Evolutionary conservation across 495 filamentous ascomycete genomes (phyloP).

Genomic region (Xylaria scruposa): DNA sequence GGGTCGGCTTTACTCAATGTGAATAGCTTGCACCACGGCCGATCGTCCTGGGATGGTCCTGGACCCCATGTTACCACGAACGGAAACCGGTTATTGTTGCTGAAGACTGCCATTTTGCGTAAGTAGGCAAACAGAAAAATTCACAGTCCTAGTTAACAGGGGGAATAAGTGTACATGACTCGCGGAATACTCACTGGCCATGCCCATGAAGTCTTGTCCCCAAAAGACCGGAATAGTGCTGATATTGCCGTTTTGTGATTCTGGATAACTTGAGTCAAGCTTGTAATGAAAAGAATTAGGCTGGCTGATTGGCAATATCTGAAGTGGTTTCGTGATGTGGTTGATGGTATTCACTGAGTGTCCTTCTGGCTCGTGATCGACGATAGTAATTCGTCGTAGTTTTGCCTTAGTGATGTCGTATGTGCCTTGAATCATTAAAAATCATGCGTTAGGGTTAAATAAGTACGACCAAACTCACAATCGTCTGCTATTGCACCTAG

Average conservation of each 20-base stretch:
- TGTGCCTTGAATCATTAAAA: background rate
- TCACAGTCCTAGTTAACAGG: background rate
- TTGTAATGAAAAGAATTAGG: conserved; percentile 1
- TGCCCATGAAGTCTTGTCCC: conserved; percentile 5
- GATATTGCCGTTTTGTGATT: conserved; percentile 9
- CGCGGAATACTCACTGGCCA: background rate
- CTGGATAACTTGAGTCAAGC: conserved; percentile 5
- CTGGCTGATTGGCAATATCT: background rate
- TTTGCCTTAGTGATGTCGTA: conserved; percentile 4
- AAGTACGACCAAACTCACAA: background rate
- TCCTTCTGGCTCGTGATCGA: conserved; percentile 6
- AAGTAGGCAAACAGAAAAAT: background rate
- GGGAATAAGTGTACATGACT: background rate
- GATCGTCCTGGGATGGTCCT: background rate
- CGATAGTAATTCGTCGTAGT: background rate
- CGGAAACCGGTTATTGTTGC: conserved; percentile 5
- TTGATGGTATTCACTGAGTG: conserved; percentile 1
- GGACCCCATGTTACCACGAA: conserved; percentile 1
- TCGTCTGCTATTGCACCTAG: background rate
- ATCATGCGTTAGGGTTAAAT: background rate
- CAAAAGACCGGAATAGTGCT: conserved; percentile 1
- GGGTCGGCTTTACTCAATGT: background rate
- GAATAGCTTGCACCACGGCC: background rate
- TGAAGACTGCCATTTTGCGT: conserved; percentile 3
- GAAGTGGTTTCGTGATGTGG: conserved; percentile 7